These are phyloP conservation scores for Diophrys sp. DNA, from an alignment of 73 alveolate genomes.

Conservation along the genomic window DNA sequence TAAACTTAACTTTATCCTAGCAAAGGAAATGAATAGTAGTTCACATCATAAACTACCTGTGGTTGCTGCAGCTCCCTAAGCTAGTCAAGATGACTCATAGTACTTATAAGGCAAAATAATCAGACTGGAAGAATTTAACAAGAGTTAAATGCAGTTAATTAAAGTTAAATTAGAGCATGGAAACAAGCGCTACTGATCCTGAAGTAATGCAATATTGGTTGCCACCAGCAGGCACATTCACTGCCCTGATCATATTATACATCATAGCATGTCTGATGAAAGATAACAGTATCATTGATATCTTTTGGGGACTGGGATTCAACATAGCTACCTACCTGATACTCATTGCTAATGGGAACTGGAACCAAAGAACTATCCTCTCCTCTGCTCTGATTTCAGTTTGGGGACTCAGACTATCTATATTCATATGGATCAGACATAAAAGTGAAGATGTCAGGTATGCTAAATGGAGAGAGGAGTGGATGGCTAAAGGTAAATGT, in stretches of 20 bases:
- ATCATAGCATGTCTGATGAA: constrained; percentile 22
- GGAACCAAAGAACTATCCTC: constrained; percentile 43
- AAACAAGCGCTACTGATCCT: constrained; percentile 10
- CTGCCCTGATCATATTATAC: constrained; percentile 9
- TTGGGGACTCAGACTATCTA: constrained; percentile 52
- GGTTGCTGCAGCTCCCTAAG: too few species aligned
- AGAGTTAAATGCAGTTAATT: too few species aligned
- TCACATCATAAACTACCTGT: too few species aligned
- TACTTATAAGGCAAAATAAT: too few species aligned
- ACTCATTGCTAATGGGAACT: constrained; percentile 23
- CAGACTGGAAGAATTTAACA: too few species aligned
- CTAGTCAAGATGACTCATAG: too few species aligned
- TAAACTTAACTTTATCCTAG: too few species aligned
- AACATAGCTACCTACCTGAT: constrained; percentile 16
- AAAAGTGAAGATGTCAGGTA: constrained; percentile 54
- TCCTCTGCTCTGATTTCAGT: constrained; percentile 24
- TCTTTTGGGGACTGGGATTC: constrained; percentile 54
- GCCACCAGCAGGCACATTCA: constrained; percentile 23
- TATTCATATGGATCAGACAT: constrained; percentile 30
- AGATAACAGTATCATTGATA: constrained; percentile 50
- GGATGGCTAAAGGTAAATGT: constrained; percentile 36
- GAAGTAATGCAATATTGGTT: constrained; percentile 9
- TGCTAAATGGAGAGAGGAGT: constrained; percentile 37
- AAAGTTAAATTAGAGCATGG: too few species aligned
- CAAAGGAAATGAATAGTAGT: too few species aligned